Conservation (phyloP, 768 basidiomycete species). For the Astraeus odoratus region DNA sequence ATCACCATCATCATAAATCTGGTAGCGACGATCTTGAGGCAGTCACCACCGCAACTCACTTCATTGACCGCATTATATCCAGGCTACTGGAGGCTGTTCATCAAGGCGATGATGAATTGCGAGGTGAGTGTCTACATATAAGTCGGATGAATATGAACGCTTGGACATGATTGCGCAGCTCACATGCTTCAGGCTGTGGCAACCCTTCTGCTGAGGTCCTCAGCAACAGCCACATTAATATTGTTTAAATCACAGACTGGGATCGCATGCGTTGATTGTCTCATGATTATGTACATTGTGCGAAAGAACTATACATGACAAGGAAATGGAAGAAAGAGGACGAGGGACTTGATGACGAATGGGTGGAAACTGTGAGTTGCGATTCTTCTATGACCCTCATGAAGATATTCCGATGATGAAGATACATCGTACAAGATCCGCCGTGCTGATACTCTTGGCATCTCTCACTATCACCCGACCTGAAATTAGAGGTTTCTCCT, state of each 20-base stretch:
- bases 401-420: constrained; percentile 94
- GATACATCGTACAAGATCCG: constrained; percentile 98
- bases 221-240: constrained; percentile 74
- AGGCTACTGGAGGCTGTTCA: constrained; percentile 63
- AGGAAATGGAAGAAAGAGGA: constrained; percentile 66
- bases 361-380: constrained; percentile 19
- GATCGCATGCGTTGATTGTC: constrained; percentile 14
- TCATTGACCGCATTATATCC: constrained; percentile 58
- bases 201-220: constrained; percentile 75
- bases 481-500: constrained; percentile 83
- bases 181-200: constrained; percentile 69
- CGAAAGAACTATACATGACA: constrained; percentile 68
- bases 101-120: constrained; percentile 75
- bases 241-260: constrained; percentile 62
- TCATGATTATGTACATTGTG: constrained; percentile 2
- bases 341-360: constrained; percentile 76
- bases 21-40: constrained; percentile 73
- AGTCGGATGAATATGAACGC: constrained; percentile 8
- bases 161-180: constrained; percentile 3
- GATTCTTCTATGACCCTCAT: not conserved
- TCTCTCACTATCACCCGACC: constrained; percentile 87
- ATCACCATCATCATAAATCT: constrained; percentile 78
- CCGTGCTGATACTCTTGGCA: constrained; percentile 80
- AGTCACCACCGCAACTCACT: constrained; percentile 62
- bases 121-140: constrained; percentile 79